Evolutionary conservation across 2,329 filamentous ascomycete genomes (phyloP), one percentile per base, ranked within the genome.

Genomic region (Pseudocercospora crystallina): DNA sequence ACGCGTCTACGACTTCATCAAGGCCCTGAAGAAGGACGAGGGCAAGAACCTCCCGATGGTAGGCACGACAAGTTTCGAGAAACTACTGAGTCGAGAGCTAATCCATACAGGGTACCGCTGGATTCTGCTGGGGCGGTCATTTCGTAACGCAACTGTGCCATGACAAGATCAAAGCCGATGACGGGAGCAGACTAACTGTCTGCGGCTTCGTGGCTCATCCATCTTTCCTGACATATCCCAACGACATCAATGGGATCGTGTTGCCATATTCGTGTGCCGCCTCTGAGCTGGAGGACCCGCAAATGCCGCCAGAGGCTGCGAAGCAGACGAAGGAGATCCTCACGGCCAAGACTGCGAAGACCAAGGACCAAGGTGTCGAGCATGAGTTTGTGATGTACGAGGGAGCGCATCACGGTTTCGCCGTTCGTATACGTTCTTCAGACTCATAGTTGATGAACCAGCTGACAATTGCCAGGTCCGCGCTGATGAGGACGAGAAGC

Each of bases 361-460:
- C 45, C 31, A 61, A 68, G 44, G 61, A 60, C 14, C 51, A 59
- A 20, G 66, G 68, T 14, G 61, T 68, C n/a, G 64, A 67, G 57
- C 65, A 68, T 56, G 67, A 73, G 50, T 66, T 69, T 49, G 61
- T 69, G 2, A 61, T 67, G 60, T 72, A 71, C 45, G 60, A 67
- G 14, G 67, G 64, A 20, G 65, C 62, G 10, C 57, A 66, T 45
- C 68, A 73, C 54, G 70, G 69, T 5, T 71, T 71, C 59, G 68
- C 69, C 30, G 60, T 69, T 15, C 37, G 43, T 32, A 26, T 17
- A 17, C 36, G 8, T 31, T 30, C 3, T n/a, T 10, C 35, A 17
- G 47, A 31, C 36, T 44, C 35, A 35, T 30, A 51, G 44, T 44
- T 9, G 10, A 20, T 11, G 15, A 13, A 5, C 12, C 13, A 32